Evolutionary conservation across 331 rosid species (phyloP), one percentile per base, ranked within the genome.

Genomic region (Spiraea crenata): DNA sequence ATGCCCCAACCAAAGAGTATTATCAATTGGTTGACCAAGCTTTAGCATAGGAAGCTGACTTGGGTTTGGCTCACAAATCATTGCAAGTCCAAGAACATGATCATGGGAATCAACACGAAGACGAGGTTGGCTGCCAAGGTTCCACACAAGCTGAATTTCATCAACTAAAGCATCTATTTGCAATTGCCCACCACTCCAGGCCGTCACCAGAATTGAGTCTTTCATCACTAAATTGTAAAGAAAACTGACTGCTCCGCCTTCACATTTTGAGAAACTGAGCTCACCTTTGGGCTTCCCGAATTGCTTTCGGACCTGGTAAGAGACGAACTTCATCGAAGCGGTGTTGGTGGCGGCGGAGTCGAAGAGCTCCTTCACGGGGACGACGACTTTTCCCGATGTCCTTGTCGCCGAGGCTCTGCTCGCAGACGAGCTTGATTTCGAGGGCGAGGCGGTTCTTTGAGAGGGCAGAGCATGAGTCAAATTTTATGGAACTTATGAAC

Each of bases 181-280:
- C 70, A 89, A 74, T 63, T 92, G 92, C 76, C 98, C 98, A 72
- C 92, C 92, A 80, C 91, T 92, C 96, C 98, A 92, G 17, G 98
- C 91, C 72, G 95, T 87, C 66, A 92, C 88, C 65, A 92, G 67
- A 72, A 92, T 80, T 34, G 96, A 84, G 73, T 92, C 98, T 82
- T 88, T 92, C 77, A 87, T 76, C 59, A 89, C 89, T 71, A 87
- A 39, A 79, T 83, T 87, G 76, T 87, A 92, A 14, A 92, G 85
- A 71, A 89, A 86, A 82, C 93, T 82, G 65, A 85, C 85, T 9
- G 92, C 90, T 50, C 88, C 85, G 46, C 99, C 99, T 85, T 89
- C 96, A 78, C 92, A 89, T 85, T 89, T 95, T 41, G 87, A n/a
- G n/a, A n/a, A n/a, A n/a, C n/a, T n/a, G n/a, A n/a, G n/a, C n/a